Conservation (phyloP, 2,329 filamentous ascomycete genomes). For the Allantophomopsis cytisporea region DNA sequence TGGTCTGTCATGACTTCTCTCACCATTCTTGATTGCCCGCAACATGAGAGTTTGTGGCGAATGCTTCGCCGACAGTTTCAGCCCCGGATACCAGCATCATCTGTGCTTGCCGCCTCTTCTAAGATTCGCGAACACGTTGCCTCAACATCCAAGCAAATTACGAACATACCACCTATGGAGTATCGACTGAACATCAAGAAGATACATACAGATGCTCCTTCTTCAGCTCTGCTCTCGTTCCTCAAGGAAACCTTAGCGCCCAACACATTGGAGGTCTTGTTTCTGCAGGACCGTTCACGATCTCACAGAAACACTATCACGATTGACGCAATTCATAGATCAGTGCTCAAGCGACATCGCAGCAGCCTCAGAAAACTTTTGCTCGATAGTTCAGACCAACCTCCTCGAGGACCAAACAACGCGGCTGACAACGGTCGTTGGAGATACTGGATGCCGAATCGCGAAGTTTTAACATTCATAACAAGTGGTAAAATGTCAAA, state of each 20-base stretch:
- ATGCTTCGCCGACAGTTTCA: conserved; percentile 49
- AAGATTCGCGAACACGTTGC: conserved; percentile 1
- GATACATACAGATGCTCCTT: conserved; percentile 63
- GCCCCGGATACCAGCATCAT: conserved; percentile 20
- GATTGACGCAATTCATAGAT: conserved; percentile 58
- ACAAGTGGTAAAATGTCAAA: conserved; percentile 64
- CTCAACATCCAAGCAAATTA: conserved; percentile 11
- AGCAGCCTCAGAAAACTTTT: conserved; percentile 59
- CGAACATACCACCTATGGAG: conserved; percentile 24
- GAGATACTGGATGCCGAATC: conserved; percentile 57
- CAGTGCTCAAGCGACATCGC: conserved; percentile 56
- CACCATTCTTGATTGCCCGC: conserved; percentile 60
- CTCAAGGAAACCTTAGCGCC: conserved; percentile 66
- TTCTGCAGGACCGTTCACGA: conserved; percentile 53
- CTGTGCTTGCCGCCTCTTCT: conserved; percentile 1
- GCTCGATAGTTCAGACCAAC: conserved; percentile 54
- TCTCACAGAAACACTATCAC: conserved; percentile 39
- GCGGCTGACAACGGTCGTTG: conserved; percentile 33
- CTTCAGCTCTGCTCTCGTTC: conserved; percentile 55
- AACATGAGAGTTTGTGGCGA: conserved; percentile 66
- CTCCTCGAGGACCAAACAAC: conserved; percentile 20
- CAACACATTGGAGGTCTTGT: conserved; percentile 67
- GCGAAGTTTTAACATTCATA: conserved; percentile 58
- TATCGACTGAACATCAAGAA: conserved; percentile 57
- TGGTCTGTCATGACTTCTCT: conserved; percentile 60